Evolutionary conservation across 164 flowering plant species (phyloP).

Genomic region (Platanus orientalis): DNA sequence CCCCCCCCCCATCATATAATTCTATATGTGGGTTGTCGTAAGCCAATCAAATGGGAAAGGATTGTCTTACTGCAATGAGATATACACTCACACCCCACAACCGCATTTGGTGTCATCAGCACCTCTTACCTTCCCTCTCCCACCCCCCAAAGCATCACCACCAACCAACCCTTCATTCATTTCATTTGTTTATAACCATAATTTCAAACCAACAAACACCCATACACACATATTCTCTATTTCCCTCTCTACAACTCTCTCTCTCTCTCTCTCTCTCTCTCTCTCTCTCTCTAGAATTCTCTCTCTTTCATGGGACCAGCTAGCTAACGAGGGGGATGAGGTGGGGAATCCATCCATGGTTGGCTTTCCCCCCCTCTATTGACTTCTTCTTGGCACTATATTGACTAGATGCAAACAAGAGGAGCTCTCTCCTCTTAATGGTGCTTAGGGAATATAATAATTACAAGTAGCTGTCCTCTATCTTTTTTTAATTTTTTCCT

Average conservation of each 20-base stretch:
- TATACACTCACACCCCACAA: background rate
- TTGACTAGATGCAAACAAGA: too few species aligned
- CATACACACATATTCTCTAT: background rate
- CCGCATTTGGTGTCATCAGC: background rate
- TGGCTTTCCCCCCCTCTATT: too few species aligned
- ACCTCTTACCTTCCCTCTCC: background rate
- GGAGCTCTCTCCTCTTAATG: background rate
- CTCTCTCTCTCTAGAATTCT: too few species aligned
- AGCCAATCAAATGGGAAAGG: too few species aligned
- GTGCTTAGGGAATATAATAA: constrained; percentile 4
- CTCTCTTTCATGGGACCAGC: background rate
- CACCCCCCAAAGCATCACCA: background rate
- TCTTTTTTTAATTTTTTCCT: background rate
- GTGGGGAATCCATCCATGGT: too few species aligned
- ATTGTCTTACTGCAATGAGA: too few species aligned
- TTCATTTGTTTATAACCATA: background rate
- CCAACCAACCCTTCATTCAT: background rate
- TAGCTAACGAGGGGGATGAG: background rate
- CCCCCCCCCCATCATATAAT: too few species aligned
- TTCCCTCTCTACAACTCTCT: too few species aligned
- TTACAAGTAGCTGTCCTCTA: background rate
- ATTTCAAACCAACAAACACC: background rate
- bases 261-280: too few species aligned
- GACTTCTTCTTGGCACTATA: too few species aligned
- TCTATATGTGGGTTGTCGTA: too few species aligned